Evolutionary conservation across 2,329 filamentous ascomycete species (phyloP).

Genomic region (Fusarium sterilihyphosum): DNA sequence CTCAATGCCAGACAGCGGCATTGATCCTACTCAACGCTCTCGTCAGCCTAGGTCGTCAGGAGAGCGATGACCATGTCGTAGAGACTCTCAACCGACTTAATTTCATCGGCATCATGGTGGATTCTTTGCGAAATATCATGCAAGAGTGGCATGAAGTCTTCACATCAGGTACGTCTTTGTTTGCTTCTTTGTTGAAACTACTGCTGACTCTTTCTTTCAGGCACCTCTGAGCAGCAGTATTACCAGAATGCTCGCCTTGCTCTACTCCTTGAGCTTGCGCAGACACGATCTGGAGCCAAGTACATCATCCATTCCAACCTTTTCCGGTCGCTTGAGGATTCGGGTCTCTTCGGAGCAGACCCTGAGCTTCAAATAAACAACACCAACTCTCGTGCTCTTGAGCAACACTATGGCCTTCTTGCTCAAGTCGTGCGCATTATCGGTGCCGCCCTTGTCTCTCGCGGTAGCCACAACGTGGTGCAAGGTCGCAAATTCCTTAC

Average conservation of each 20-base stretch:
- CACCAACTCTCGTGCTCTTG: slow-evolving; percentile 74
- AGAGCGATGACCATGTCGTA: slow-evolving; percentile 78
- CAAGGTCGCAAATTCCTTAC: slow-evolving; percentile 83
- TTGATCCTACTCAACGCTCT: slow-evolving; percentile 84
- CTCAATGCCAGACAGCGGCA: slow-evolving; percentile 84
- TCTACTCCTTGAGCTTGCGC: slow-evolving; percentile 83
- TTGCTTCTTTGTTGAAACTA: not conserved
- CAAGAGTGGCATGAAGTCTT: slow-evolving; percentile 73
- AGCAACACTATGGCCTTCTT: slow-evolving; percentile 86
- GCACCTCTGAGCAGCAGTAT: slow-evolving; percentile 56
- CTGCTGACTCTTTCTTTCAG: slow-evolving; percentile 41
- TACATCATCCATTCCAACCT: slow-evolving; percentile 90
- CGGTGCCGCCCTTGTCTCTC: slow-evolving; percentile 80
- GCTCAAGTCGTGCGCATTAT: slow-evolving; percentile 84
- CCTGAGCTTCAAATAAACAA: slow-evolving; percentile 89
- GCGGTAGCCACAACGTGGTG: slow-evolving; percentile 83
- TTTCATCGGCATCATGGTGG: slow-evolving; percentile 89
- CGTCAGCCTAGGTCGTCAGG: slow-evolving; percentile 76
- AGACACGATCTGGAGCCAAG: slow-evolving; percentile 84
- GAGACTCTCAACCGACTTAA: slow-evolving; percentile 86
- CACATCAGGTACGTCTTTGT: slow-evolving; percentile 59
- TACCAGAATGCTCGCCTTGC: slow-evolving; percentile 78
- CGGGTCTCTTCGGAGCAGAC: slow-evolving; percentile 87
- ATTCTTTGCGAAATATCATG: slow-evolving; percentile 83
- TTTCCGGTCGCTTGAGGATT: slow-evolving; percentile 82